Percentiles rank a stretch among this genome's conserved stretches.
phyloP scores from a whole-genome alignment of 75 land plant species.

The Pinus taeda region DNA sequence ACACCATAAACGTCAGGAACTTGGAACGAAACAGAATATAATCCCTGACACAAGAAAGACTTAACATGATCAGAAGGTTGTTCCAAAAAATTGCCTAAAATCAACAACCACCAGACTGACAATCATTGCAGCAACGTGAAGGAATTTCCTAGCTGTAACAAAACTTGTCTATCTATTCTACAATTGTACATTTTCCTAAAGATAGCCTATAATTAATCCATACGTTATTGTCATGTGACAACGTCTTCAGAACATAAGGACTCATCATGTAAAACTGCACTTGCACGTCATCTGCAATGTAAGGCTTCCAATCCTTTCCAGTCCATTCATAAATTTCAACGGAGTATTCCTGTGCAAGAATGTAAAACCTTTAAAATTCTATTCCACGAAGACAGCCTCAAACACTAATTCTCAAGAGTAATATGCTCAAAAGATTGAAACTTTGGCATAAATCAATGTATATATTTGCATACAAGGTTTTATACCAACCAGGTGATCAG shows the following conservation, averaged over 20 bases:
- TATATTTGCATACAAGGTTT: not conserved
- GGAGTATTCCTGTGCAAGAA: slow-evolving; percentile 64
- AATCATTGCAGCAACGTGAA: not conserved
- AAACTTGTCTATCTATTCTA: not conserved
- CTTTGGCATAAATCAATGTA: not conserved
- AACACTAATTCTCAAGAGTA: not conserved
- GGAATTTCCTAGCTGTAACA: not conserved
- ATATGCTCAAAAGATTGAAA: not conserved
- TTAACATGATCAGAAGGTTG: not conserved
- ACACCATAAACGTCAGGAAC: slow-evolving; percentile 99
- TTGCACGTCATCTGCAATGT: slow-evolving; percentile 94
- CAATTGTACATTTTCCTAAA: not conserved
- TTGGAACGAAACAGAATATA: slow-evolving; percentile 73
- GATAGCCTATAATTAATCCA: not conserved
- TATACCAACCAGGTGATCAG: slow-evolving; percentile 73
- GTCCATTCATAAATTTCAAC: slow-evolving; percentile 97
- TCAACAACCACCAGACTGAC: not conserved
- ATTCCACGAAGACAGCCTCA: not conserved
- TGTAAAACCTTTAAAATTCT: not conserved
- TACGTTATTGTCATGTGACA: slow-evolving; percentile 75
- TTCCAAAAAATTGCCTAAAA: not conserved
- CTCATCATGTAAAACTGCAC: slow-evolving; percentile 99
- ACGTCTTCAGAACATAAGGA: slow-evolving; percentile 91
- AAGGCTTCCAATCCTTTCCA: slow-evolving; percentile 92
- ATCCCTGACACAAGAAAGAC: slow-evolving; percentile 52